Evolutionary conservation across 1,284 basidiomycete genomes (phyloP), one percentile per base, ranked within the genome.

Genomic region (Anthracocystis setariae): DNA sequence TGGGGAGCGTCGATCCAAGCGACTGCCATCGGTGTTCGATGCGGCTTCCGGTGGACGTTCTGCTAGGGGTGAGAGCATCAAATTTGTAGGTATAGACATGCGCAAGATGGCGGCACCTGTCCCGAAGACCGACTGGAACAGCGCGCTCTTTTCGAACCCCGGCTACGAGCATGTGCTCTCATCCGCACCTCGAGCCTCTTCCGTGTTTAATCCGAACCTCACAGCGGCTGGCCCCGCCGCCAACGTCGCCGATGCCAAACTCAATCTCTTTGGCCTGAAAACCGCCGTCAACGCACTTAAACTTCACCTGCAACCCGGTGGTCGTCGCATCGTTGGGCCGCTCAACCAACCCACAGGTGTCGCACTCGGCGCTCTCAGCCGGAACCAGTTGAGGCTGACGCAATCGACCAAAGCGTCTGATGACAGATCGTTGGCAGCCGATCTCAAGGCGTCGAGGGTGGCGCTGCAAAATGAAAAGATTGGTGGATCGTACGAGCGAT

Each of bases 121-220:
- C 18, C 54, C 58, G 5, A 51, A 17, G 20, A 70, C 67, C 29
- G 61, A 70, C 39, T 70, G 67, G 67, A 70, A 70, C 57, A 70
- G 37, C 18, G 44, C 67, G 2, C 42, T 64, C 21, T 70, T 57
- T 45, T 59, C 67, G 13, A 46, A 42, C 23, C 60, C 66, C 18
- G 60, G 66, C 2, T 69, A 59, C 18, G 66, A 63, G 29, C 60
- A 60, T 7, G 40, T 55, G 35, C 47, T 63, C 1, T 38, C 60
- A 38, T 18, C 51, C 1, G 54, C 66, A 1, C 66, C 66, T 3
- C 56, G 56, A 15, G 20, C 66, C 3, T 62, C 55, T 8, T 46
- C 51, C 1, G 46, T 63, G 35, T 69, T 69, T 29, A 33, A 49
- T 3, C 66, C 66, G 25, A 18, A 50, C 12, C 50, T 61, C 17